These are phyloP conservation scores for Hericium rajendrae DNA, from an alignment of 768 basidiomycete genomes.

Conservation along the genomic window DNA sequence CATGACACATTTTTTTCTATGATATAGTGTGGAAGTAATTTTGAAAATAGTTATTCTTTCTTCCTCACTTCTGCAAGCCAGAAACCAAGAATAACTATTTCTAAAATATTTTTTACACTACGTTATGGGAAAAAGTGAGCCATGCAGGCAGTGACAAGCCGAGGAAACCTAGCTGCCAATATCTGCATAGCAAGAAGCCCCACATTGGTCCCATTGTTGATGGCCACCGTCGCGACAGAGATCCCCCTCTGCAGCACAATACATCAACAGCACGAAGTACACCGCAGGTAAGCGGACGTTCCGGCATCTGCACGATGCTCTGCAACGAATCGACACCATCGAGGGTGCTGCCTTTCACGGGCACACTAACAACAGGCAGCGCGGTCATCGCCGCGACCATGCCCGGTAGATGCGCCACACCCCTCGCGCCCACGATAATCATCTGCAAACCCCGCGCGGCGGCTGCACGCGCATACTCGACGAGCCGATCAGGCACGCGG, in stretches of 20 bases:
- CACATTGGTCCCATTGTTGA: slow-evolving; percentile 92
- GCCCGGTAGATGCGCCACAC: slow-evolving; percentile 94
- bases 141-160: no score
- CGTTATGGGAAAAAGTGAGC: no score
- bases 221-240: slow-evolving; percentile 94
- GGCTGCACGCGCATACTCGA: slow-evolving; percentile 74
- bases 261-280: not conserved
- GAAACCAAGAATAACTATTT: no score
- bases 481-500: slow-evolving; percentile 81
- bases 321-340: slow-evolving; percentile 95
- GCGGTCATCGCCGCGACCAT: slow-evolving; percentile 98
- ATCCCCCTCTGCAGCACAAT: slow-evolving; percentile 66
- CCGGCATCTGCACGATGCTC: slow-evolving; percentile 99
- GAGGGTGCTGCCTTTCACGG: slow-evolving; percentile 87
- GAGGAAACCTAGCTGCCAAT: slow-evolving; percentile 70
- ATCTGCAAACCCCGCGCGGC: slow-evolving; percentile 54
- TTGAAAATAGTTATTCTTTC: no score
- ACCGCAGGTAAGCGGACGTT: slow-evolving; percentile 30
- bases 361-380: slow-evolving; percentile 90
- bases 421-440: slow-evolving; percentile 93
- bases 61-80: no score
- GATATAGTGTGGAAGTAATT: no score
- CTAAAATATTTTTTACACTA: no score
- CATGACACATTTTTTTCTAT: no score
- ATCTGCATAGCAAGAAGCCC: slow-evolving; percentile 87